Conservation (phyloP, 2,329 filamentous ascomycete species). For the Tetracladium maxilliforme region DNA sequence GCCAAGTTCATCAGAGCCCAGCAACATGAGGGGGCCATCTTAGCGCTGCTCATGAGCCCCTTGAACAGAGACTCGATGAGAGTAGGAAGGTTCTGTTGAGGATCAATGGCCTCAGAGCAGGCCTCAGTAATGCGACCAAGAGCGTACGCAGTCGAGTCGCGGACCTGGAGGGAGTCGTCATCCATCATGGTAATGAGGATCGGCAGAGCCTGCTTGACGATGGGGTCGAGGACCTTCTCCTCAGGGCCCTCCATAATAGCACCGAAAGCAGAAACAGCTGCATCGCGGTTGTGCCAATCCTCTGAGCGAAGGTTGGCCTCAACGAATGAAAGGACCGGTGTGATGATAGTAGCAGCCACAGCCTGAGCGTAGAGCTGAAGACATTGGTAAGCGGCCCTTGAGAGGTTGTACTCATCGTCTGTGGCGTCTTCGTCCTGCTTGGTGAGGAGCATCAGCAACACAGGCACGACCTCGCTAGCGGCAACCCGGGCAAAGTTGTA, state of each 20-base stretch:
- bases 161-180: slow-evolving; percentile 76
- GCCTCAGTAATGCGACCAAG: slow-evolving; percentile 92
- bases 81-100: slow-evolving; percentile 64
- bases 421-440: slow-evolving; percentile 96
- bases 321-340: slow-evolving; percentile 78
- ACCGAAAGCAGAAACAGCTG: slow-evolving; percentile 91
- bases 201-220: slow-evolving; percentile 88
- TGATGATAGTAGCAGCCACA: slow-evolving; percentile 71
- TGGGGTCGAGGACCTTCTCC: slow-evolving; percentile 77
- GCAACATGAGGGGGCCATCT: slow-evolving; percentile 97
- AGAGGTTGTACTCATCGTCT: slow-evolving; percentile 96
- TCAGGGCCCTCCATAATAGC: slow-evolving; percentile 99
- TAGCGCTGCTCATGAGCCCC: slow-evolving; percentile 77
- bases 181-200: slow-evolving; percentile 87
- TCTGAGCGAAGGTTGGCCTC: slow-evolving; percentile 80
- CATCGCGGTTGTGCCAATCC: slow-evolving; percentile 91
- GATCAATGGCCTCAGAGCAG: slow-evolving; percentile 84
- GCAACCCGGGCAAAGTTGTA: slow-evolving; percentile 94
- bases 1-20: slow-evolving; percentile 98
- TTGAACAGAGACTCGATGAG: slow-evolving; percentile 82
- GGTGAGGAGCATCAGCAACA: slow-evolving; percentile 74
- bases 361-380: slow-evolving; percentile 90
- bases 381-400: slow-evolving; percentile 90
- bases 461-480: slow-evolving; percentile 85
- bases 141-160: slow-evolving; percentile 91